Evolutionary conservation across 306 rosid genomes (phyloP).

Genomic region (Fragaria ananassa): DNA sequence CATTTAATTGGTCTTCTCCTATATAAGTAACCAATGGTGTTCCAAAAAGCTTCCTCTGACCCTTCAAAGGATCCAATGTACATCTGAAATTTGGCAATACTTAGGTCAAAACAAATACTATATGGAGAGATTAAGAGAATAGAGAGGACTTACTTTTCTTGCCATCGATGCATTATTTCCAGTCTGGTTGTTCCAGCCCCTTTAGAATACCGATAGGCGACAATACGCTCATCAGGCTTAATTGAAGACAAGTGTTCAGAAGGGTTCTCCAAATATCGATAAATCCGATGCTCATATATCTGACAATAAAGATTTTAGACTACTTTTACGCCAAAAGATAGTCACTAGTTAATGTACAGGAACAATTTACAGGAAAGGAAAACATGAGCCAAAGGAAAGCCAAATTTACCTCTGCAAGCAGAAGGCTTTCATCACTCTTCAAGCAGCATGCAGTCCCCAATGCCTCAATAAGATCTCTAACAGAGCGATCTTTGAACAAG

Average conservation of each 20-base stretch:
- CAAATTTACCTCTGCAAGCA: constrained; percentile 81
- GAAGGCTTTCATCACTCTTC: constrained; percentile 82
- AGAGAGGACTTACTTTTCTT: constrained; percentile 65
- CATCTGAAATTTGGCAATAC: constrained; percentile 35
- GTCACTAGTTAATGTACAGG: neutral
- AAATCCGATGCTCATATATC: constrained; percentile 75
- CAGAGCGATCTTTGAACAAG: constrained; percentile 62
- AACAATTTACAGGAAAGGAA: neutral
- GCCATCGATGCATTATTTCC: constrained; percentile 69
- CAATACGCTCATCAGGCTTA: constrained; percentile 88
- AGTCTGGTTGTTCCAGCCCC: constrained; percentile 54
- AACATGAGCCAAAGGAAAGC: constrained; percentile 16
- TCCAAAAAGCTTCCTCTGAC: constrained; percentile 75
- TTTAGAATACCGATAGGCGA: constrained; percentile 72
- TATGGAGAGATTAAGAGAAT: neutral
- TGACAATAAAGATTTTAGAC: constrained; percentile 29
- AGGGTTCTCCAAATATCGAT: constrained; percentile 67
- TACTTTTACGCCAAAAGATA: neutral
- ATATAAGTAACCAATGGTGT: constrained; percentile 79
- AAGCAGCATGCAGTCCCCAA: constrained; percentile 77
- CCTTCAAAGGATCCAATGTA: constrained; percentile 51
- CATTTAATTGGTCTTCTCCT: constrained; percentile 52
- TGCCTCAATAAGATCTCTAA: constrained; percentile 69
- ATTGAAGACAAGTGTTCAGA: constrained; percentile 62
- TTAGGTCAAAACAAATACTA: constrained; percentile 1